These are phyloP conservation scores for Allomyces arbusculus DNA, from an alignment of 192 early-diverging fungal species.

Conservation along the genomic window DNA sequence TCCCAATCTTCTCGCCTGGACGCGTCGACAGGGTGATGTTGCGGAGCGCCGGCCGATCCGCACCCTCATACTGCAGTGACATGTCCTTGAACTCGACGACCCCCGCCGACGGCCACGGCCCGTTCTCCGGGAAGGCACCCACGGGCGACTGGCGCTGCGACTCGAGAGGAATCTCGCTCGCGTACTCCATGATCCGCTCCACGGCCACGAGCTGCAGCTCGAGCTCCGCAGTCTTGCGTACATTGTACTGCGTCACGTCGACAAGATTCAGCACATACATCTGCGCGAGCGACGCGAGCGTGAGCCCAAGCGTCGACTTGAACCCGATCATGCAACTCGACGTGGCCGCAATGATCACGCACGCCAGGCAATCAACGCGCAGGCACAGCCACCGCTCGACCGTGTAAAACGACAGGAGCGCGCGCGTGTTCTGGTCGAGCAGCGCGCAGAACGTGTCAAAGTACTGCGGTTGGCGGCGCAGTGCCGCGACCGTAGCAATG, in stretches of 20 bases:
- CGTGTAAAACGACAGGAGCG: constrained; percentile 71
- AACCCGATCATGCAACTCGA: constrained; percentile 46
- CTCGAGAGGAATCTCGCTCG: constrained; percentile 59
- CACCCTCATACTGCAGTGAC: background rate
- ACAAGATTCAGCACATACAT: constrained; percentile 61
- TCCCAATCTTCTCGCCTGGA: background rate
- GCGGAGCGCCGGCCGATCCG: background rate
- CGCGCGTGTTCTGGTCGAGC: constrained; percentile 65
- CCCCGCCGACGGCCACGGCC: constrained; percentile 10
- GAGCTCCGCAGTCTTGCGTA: constrained; percentile 30
- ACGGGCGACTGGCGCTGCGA: constrained; percentile 9
- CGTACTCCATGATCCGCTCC: constrained; percentile 72
- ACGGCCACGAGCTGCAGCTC: constrained; percentile 39
- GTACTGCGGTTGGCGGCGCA: constrained; percentile 47
- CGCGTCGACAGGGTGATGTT: background rate
- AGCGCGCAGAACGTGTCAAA: constrained; percentile 30
- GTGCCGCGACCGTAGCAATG: constrained; percentile 66
- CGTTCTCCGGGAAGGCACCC: constrained; percentile 4
- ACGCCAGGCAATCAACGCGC: constrained; percentile 52
- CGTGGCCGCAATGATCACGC: constrained; percentile 51
- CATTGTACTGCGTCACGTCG: constrained; percentile 73
- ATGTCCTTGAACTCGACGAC: background rate
- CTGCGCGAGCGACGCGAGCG: constrained; percentile 67
- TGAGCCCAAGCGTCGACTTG: constrained; percentile 38
- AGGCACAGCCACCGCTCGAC: constrained; percentile 74